Evolutionary conservation across 2,329 filamentous ascomycete genomes (phyloP).

Genomic region (Penicillium sp.): DNA sequence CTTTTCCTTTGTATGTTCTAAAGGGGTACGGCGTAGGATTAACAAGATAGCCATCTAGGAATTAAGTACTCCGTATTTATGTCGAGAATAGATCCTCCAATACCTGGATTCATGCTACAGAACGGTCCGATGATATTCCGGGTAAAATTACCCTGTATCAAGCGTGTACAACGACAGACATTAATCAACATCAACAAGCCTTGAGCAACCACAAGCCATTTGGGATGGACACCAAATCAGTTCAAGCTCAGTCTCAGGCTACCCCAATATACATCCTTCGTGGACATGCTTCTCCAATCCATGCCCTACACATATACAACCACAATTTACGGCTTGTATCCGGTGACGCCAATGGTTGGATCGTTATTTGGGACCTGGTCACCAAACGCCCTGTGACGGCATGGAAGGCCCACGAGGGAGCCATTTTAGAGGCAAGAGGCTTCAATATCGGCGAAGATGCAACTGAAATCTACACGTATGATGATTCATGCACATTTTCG

Average conservation of each 20-base stretch:
- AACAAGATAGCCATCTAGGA: too few relatives aligned
- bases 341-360: conserved; percentile 85
- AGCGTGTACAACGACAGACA: too few relatives aligned
- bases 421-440: conserved; percentile 70
- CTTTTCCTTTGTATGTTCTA: too few relatives aligned
- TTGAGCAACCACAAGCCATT: too few relatives aligned
- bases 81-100: too few relatives aligned
- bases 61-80: too few relatives aligned
- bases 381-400: conserved; percentile 78
- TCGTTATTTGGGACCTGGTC: conserved; percentile 79
- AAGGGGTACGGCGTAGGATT: too few relatives aligned
- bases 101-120: too few relatives aligned
- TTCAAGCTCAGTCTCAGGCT: conserved; percentile 43
- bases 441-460: conserved; percentile 50
- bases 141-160: too few relatives aligned
- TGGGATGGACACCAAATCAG: conserved; percentile 9
- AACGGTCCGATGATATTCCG: too few relatives aligned
- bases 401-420: conserved; percentile 79
- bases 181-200: too few relatives aligned
- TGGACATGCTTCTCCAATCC: conserved; percentile 78
- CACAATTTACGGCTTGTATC: conserved; percentile 75
- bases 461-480: conserved; percentile 81
- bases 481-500: conserved; percentile 21
- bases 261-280: conserved; percentile 71
- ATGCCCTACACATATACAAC: conserved; percentile 70